phyloP scores from a whole-genome alignment of 352 stramenopile species.

The Phytophthora hibernalis region DNA sequence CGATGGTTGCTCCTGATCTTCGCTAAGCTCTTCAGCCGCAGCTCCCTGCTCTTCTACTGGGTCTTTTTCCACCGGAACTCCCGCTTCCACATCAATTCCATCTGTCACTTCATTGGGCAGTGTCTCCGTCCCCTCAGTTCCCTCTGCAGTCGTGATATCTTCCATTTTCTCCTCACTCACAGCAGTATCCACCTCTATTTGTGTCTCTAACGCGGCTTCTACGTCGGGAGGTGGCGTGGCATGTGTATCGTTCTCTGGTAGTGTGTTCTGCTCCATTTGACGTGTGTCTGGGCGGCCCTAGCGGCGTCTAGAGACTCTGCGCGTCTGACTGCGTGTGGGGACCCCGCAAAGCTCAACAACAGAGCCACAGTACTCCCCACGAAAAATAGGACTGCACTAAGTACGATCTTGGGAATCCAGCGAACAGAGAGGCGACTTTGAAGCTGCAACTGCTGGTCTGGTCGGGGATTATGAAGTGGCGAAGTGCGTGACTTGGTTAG shows the following conservation, averaged over 20 bases:
- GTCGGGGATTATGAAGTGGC: neutral
- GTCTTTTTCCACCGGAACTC: neutral
- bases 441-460: conserved; percentile 2
- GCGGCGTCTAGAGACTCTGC: neutral
- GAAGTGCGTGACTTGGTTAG: neutral
- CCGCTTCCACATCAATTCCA: neutral
- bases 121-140: neutral
- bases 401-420: conserved; percentile 27
- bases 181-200: neutral
- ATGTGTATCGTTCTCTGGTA: conserved; percentile 16
- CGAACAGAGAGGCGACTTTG: conserved; percentile 18
- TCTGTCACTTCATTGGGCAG: neutral
- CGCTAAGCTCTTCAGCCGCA: conserved; percentile 1
- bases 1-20: conserved; percentile 7
- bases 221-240: conserved; percentile 1
- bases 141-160: conserved; percentile 13
- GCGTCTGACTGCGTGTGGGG: conserved; percentile 6
- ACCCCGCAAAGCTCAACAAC: conserved; percentile 33
- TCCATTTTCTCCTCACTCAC: conserved; percentile 1
- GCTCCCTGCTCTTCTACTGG: conserved; percentile 15
- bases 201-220: conserved; percentile 4
- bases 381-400: conserved; percentile 33
- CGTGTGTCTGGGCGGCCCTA: neutral
- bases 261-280: conserved; percentile 34
- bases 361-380: neutral